These are phyloP conservation scores for Beauveria brongniartii DNA, from an alignment of 2,329 filamentous ascomycete genomes.

Conservation along the genomic window DNA sequence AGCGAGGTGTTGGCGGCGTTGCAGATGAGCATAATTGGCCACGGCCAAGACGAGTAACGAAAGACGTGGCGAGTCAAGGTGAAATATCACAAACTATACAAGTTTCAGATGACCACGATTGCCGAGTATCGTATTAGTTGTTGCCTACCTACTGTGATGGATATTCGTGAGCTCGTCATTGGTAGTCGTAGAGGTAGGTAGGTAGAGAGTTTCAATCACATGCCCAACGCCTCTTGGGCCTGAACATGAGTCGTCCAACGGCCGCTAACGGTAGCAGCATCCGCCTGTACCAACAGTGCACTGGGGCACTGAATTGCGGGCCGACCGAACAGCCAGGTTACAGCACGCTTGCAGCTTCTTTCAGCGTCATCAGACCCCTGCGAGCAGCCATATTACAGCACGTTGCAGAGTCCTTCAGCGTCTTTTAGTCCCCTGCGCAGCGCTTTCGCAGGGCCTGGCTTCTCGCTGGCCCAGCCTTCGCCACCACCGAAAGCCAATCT, in stretches of 20 bases:
- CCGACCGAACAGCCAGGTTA: no score
- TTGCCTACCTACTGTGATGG: neutral
- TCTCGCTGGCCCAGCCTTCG: neutral
- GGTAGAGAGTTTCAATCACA: neutral
- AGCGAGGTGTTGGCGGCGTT: conserved; percentile 10
- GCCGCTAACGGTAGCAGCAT: no score
- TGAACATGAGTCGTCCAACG: neutral
- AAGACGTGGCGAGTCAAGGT: neutral
- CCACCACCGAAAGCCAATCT: neutral
- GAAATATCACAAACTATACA: neutral
- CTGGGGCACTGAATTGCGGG: no score
- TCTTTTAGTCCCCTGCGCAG: neutral
- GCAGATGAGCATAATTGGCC: neutral
- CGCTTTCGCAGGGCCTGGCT: neutral
- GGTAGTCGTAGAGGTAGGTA: neutral
- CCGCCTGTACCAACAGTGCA: no score
- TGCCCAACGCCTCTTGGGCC: neutral
- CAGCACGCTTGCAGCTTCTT: no score
- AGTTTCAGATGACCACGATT: neutral
- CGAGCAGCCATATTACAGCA: neutral
- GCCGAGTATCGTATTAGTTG: neutral
- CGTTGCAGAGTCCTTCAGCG: neutral
- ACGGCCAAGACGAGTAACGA: neutral
- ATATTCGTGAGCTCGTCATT: neutral
- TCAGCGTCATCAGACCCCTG: neutral